phyloP scores from a whole-genome alignment of 345 rosid species.

The Pseudoturritis turrita region DNA sequence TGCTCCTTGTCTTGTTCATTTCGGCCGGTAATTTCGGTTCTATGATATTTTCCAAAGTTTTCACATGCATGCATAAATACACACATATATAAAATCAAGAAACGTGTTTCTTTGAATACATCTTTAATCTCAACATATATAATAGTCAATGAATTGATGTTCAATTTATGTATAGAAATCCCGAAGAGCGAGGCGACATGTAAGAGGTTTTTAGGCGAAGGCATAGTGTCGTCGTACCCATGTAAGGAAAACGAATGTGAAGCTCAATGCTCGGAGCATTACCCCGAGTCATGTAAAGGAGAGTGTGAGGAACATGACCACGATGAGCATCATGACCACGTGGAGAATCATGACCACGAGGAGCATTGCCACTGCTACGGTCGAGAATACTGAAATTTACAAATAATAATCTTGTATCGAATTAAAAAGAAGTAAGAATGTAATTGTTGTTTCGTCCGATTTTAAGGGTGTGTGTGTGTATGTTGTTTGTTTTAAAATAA shows the following conservation, averaged over 20 bases:
- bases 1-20: constrained; percentile 16
- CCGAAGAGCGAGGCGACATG: constrained; percentile 5
- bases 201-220: background rate
- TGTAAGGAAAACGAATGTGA: constrained; percentile 4
- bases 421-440: background rate
- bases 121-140: background rate
- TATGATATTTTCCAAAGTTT: background rate
- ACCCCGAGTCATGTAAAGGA: constrained; percentile 15
- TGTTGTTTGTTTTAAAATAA: background rate
- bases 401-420: background rate
- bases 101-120: background rate
- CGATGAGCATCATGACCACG: background rate
- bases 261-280: background rate
- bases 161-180: background rate
- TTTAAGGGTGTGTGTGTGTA: background rate
- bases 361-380: constrained; percentile 19
- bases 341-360: background rate
- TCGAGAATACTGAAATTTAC: background rate
- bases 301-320: constrained; percentile 18
- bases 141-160: background rate
- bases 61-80: background rate
- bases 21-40: constrained; percentile 4
- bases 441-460: background rate
- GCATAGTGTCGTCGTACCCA: background rate
- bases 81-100: background rate